Evolutionary conservation across 2,329 filamentous ascomycete genomes (phyloP).

Genomic region (Fusarium ambrosium): DNA sequence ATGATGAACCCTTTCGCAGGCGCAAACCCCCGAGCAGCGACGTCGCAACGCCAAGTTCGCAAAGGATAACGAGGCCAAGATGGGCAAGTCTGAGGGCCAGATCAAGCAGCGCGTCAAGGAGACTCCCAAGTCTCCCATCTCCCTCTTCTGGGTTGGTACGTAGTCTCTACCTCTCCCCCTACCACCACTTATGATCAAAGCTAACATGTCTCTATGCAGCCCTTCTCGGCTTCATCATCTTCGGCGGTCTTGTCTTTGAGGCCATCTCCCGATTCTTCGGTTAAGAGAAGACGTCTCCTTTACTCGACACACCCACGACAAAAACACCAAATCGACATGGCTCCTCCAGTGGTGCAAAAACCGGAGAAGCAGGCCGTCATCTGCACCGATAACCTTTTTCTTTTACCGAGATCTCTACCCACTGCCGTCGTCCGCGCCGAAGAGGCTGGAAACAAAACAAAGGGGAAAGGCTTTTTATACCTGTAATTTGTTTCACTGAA

Average conservation of each 20-base stretch:
- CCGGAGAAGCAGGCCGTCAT: conserved; percentile 8
- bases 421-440: not conserved
- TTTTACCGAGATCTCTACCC: conserved; percentile 5
- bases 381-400: conserved; percentile 8
- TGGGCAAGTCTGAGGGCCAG: conserved; percentile 78
- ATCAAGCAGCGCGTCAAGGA: conserved; percentile 73
- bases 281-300: conserved; percentile 34
- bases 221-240: conserved; percentile 71
- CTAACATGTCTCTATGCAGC: conserved; percentile 52
- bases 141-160: conserved; percentile 74
- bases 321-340: conserved; percentile 14
- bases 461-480: conserved; percentile 11
- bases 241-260: conserved; percentile 72
- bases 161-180: not conserved
- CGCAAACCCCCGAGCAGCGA: conserved; percentile 87
- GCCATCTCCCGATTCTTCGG: conserved; percentile 67
- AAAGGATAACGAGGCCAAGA: conserved; percentile 78
- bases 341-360: not conserved
- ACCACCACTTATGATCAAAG: not conserved
- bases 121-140: conserved; percentile 71
- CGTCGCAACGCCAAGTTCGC: conserved; percentile 84
- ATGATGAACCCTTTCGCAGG: conserved; percentile 60
- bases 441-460: not conserved
- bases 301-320: conserved; percentile 8
- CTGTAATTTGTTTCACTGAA: conserved; percentile 39